Evolutionary conservation across 2,329 filamentous ascomycete species (phyloP).

Genomic region (Metarhizium rileyi): DNA sequence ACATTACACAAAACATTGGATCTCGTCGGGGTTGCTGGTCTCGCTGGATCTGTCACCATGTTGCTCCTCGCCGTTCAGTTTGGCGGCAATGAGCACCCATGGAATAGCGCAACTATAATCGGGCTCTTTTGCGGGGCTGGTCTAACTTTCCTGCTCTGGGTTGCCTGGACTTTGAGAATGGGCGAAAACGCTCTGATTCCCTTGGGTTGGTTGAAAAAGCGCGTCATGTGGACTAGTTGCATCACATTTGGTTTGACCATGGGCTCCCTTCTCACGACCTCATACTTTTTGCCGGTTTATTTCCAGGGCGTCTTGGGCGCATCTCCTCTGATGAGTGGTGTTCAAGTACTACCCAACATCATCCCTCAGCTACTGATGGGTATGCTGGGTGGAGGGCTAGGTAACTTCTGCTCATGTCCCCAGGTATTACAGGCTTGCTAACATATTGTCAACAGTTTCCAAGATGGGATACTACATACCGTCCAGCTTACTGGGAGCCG

Average conservation of each 20-base stretch:
- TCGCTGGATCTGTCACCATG: conserved; percentile 31
- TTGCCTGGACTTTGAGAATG: conserved; percentile 27
- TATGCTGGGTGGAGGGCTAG: too few species aligned
- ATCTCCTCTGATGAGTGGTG: not conserved
- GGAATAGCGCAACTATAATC: conserved; percentile 24
- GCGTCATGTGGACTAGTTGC: conserved; percentile 13
- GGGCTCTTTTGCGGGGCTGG: conserved; percentile 30
- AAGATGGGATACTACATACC: too few species aligned
- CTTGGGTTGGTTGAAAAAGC: conserved; percentile 27
- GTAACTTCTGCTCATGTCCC: too few species aligned
- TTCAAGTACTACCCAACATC: too few species aligned
- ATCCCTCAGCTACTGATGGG: too few species aligned
- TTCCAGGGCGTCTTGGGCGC: not conserved
- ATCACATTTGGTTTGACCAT: not conserved
- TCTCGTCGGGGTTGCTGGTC: conserved; percentile 29
- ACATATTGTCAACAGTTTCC: too few species aligned
- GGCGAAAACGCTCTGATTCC: conserved; percentile 40
- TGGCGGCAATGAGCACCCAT: conserved; percentile 27
- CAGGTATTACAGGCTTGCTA: too few species aligned
- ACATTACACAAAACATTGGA: conserved; percentile 20
- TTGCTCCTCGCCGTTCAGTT: conserved; percentile 36
- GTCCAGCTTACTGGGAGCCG: too few species aligned
- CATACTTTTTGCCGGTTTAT: not conserved
- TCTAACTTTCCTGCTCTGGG: conserved; percentile 23
- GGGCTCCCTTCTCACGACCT: not conserved